These are phyloP conservation scores for Lactifluus hygrophoroides DNA, from an alignment of 768 basidiomycete genomes.

Conservation along the genomic window DNA sequence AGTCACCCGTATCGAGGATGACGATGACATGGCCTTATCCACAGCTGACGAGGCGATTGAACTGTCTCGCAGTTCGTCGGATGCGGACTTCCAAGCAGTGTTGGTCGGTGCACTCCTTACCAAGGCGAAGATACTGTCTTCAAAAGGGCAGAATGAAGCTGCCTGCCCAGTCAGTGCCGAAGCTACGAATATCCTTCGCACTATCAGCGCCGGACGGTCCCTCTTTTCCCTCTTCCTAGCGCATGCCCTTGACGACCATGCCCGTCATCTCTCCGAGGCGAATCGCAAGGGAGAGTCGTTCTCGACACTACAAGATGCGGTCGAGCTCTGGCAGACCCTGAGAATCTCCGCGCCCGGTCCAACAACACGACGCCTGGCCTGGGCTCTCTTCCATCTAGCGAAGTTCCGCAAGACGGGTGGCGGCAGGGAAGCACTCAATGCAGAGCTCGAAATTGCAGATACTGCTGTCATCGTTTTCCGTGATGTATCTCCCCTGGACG, in stretches of 20 bases:
- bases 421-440: background rate
- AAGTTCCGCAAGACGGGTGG: background rate
- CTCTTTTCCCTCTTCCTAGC: conserved; percentile 5
- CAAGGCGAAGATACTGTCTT: conserved; percentile 11
- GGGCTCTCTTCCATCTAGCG: background rate
- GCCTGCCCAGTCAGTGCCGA: background rate
- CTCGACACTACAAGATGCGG: background rate
- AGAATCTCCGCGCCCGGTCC: background rate
- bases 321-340: conserved; percentile 2
- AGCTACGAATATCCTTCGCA: background rate
- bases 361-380: background rate
- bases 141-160: background rate
- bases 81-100: background rate
- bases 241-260: background rate
- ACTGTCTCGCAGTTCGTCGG: background rate
- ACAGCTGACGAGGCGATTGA: background rate
- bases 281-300: background rate
- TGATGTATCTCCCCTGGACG: background rate
- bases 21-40: background rate
- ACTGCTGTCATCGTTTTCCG: conserved; percentile 6
- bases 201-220: background rate
- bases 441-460: background rate
- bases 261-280: conserved; percentile 1
- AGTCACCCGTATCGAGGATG: background rate
- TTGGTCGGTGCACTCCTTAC: conserved; percentile 3